Evolutionary conservation across 2,329 filamentous ascomycete genomes (phyloP), one percentile per base, ranked within the genome.

Genomic region (Paecilomyces formosus): DNA sequence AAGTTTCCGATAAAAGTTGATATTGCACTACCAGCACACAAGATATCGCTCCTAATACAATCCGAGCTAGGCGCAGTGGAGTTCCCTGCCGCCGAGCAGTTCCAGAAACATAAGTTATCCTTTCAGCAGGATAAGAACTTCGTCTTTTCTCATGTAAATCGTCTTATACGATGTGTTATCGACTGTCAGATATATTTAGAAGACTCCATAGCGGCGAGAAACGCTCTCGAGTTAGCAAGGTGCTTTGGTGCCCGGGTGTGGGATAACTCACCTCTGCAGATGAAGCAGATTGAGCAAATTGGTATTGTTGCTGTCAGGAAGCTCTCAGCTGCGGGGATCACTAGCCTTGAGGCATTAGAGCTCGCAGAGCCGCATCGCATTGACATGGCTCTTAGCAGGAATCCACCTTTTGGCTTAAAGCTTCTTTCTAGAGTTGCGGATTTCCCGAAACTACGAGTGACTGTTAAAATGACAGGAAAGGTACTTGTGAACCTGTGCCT

Each of bases 211-310:
- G 82, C 88, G 1, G 81, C 85, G 1, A 82, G 82, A 28, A 85
- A 86, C 61, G 88, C 88, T 5, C 80, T 97, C 1, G 88, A 93
- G 67, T 81, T 97, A 5, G 82, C 88, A 54, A 82, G 93, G 58
- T 91, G 90, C 63, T 76, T 97, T 55, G 82, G 85, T 22, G 89
- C 92, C 1, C 84, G 82, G 60, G 81, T 81, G 1, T 96, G 92
- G 94, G 94, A 99, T 67, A 86, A 88, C 33, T 89, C 86, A 1
- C 84, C 89, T 0, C 79, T 88, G 22, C 89, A 97, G 64, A 82
- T 99, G 67, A 88, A 88, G 60, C 93, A 97, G 70, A 81, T 99
- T 1, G 85, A 89, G 0, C 83, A 86, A 2, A 83, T 97, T 61
- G 94, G 94, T 0, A 78, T 85, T 3, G 89, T 87, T 1, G 83